Evolutionary conservation across 768 basidiomycete species (phyloP), one percentile per base, ranked within the genome.

Genomic region (Guyanaporus albipodus): DNA sequence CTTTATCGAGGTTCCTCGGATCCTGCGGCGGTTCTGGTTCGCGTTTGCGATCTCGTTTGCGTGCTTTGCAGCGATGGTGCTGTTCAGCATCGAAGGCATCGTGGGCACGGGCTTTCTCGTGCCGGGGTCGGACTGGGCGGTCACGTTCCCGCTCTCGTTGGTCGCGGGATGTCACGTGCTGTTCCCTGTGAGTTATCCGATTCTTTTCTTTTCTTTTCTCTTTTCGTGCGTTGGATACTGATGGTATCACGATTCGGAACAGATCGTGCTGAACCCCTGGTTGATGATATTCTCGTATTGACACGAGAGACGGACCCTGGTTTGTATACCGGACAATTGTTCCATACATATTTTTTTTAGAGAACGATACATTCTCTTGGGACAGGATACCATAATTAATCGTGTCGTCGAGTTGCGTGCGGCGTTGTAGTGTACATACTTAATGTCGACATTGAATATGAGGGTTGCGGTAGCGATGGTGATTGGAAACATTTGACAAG

Each of bases 221-320:
- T 12, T 17, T 6, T 11, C 14, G n/a, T 44, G 33, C 4, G 42
- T 19, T 9, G 2, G 4, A 19, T 17, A 19, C 4, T 28, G 34
- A 2, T 29, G 21, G n/a, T n/a, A n/a, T n/a, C n/a, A n/a, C 21
- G 50, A 52, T 12, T 8, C 8, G 36, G 15, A 9, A 26, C 14
- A 86, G 76, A 85, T 94, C 45, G 81, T 91, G 17, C 76, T 93
- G 33, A 93, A 93, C 56, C 91, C 89, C 1, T 89, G 85, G 85
- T 69, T 91, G 44, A 88, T 90, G 85, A 86, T 90, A 36, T 91
- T 91, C 67, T 83, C 82, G 0, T 79, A 78, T 19, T 64, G 46
- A 67, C n/a, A n/a, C n/a, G n/a, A n/a, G n/a, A n/a, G n/a, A n/a
- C n/a, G n/a, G n/a, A n/a, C n/a, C n/a, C n/a, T n/a, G n/a, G n/a